Base-by-base conservation (phyloP, 2,329 filamentous ascomycete genomes). In the Fusarium beomiforme region DNA sequence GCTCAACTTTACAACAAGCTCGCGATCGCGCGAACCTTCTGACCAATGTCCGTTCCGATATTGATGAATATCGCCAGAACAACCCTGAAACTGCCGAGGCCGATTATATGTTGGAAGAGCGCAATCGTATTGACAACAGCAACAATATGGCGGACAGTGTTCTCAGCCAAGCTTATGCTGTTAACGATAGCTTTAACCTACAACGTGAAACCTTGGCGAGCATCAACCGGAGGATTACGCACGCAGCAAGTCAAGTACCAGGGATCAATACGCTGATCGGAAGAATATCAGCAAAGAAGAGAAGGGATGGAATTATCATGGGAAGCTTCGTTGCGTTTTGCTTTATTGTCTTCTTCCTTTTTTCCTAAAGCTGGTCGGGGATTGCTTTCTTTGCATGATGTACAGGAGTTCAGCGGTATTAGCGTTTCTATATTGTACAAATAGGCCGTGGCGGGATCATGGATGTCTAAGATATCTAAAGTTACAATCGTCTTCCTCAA, bases 71-170 rank as follows among this genome's bases (percentile, higher is more conserved):
- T 84, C 93, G 92, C 59, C 89, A 91, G 53, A 90, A 89, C 61
- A 96, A 97, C 79, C 93, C 93, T 12, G 92, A 89, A 74, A 90
- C 90, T 5, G 92, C 91, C 59, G 96, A 98, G 83, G 94, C 94
- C 49, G 95, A 99, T 67, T 99, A 98, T 85, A 98, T 99, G 95
- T 88, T 99, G 31, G 92, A 93, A 76, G 96, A 99, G 86, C 89
- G 96, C 55, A 85, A 86, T 69, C 89, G 93, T 71, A 90, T 99
- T 78, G 96, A 99, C 79, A 92, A 94, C 79, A 97, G 93, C 77
- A 92, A 98, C 82, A 92, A 90, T 74, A 91, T 97, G 85, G 92
- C 94, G 50, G 96, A 99, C 80, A 92, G 89, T 69, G 94, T 99
- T 36, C 86, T 99, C 65, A 95, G 92, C 79, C 96, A 98, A 84